Base-by-base conservation (phyloP, 805 yeast species). In the Wickerhamomyces queroliae region DNA sequence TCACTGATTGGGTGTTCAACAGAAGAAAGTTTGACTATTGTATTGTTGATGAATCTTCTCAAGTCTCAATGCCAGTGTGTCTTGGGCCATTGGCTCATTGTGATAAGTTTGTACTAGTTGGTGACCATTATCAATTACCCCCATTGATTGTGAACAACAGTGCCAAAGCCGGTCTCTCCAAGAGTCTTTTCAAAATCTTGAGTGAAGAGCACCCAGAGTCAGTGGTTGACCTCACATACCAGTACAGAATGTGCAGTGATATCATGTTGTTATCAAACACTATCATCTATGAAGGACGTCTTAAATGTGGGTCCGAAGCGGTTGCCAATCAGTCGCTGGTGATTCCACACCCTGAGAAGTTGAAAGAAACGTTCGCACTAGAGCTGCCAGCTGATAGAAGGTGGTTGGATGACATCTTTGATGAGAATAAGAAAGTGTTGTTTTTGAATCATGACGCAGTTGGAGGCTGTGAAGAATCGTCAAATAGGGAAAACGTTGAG, bases 31-130 rank as follows among this genome's bases (percentile, higher is more conserved):
- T 93, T 60, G 99, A 93, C 53, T 91, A 85, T 55, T 95, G 97
- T 55, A 89, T 93, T 31, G 74, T 93, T 33, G 99, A 93, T 59
- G 99, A 93, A 59, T 98, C 98, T 0, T 89, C 97, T 1, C 99
- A 93, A 55, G 85, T 91, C 1, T 83, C 97, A 0, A 70, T 91
- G 70, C 99, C 99, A 0, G 71, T 86, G 6, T 84, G 95, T 49
- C 59, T 93, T 22, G 99, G 98, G 0, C 98, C 99, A 0, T 59
- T 93, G 35, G 61, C 89, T 24, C 76, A 74, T 47, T 81, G 89
- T 25, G 81, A 83, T 33, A 84, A 75, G 58, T 93, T 91, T 56
- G 72, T 93, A 1, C 69, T 93, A 44, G 97, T 93, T n/a, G 99
- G 99, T 9, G 99, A 93, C 57, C 98, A 93, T 58, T 78, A 74